phyloP scores from a whole-genome alignment of 2,329 filamentous ascomycete genomes.

The Cladophialophora chaetospira region DNA sequence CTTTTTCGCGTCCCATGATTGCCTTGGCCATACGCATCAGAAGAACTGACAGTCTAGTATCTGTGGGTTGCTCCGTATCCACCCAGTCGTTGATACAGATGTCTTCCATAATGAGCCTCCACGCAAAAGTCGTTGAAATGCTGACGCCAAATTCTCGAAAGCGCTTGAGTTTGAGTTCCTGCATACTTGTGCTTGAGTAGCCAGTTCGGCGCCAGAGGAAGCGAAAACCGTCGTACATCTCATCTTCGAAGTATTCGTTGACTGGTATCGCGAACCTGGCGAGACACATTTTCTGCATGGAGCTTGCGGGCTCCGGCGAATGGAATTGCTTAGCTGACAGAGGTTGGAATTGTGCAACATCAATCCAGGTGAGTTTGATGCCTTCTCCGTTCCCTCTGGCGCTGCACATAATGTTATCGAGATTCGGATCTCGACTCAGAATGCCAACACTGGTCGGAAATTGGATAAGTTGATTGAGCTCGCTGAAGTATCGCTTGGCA shows the following conservation, averaged over 20 bases:
- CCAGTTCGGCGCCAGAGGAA: not conserved
- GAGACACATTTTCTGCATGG: not conserved
- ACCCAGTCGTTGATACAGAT: not conserved
- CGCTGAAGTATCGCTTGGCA: no score
- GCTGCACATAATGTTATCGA: no score
- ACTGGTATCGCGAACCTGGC: not conserved
- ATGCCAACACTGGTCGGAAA: no score
- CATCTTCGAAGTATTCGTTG: not conserved
- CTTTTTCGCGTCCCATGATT: not conserved
- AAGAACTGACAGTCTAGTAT: not conserved
- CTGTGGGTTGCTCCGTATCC: not conserved
- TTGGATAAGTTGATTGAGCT: no score
- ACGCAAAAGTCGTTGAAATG: constrained; percentile 1
- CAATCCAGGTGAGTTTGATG: no score
- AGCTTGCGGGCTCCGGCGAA: no score
- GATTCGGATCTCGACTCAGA: no score
- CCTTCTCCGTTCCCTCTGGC: no score
- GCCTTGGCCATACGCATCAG: not conserved
- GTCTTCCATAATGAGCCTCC: not conserved
- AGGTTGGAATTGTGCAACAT: not conserved
- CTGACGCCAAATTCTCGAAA: not conserved
- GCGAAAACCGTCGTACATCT: not conserved
- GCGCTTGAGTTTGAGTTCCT: constrained; percentile 1
- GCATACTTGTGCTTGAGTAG: not conserved
- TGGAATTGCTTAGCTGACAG: not conserved